These are phyloP conservation scores for Solanum peruvianum DNA, from an alignment of 257 asterid genomes.

Conservation along the genomic window DNA sequence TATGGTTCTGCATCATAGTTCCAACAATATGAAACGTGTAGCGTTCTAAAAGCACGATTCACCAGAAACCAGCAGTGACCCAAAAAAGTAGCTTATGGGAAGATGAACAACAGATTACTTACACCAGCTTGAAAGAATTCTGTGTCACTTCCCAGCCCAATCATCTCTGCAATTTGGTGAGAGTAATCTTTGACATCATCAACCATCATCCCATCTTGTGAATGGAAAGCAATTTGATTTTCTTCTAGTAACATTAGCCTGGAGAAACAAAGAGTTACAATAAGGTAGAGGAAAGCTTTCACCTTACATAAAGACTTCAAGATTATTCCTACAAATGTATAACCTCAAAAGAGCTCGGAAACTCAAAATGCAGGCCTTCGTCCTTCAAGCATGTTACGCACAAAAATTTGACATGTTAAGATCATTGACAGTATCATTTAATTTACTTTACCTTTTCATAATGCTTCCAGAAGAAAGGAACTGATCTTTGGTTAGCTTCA, in stretches of 20 bases:
- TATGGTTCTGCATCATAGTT: background rate
- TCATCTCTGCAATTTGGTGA: conserved; percentile 85
- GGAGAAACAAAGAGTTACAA: conserved; percentile 12
- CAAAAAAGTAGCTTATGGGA: background rate
- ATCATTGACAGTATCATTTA: background rate
- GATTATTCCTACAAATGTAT: background rate
- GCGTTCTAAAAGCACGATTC: background rate
- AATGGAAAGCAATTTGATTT: conserved; percentile 89
- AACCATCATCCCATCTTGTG: conserved; percentile 63
- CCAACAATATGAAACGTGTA: background rate
- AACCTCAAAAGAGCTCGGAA: background rate
- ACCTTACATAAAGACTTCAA: background rate
- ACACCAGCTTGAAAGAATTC: conserved; percentile 84
- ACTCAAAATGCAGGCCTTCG: background rate
- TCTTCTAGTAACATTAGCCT: conserved; percentile 98
- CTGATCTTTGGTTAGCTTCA: conserved; percentile 85
- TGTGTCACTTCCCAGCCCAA: conserved; percentile 79
- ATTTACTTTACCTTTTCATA: conserved; percentile 66
- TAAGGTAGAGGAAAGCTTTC: background rate
- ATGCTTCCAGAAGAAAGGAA: conserved; percentile 97
- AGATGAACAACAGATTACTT: conserved; percentile 16
- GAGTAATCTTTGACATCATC: conserved; percentile 88
- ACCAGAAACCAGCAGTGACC: background rate
- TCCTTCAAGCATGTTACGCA: background rate
- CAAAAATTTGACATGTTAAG: background rate